Conservation (phyloP, 2,329 filamentous ascomycete genomes). For the Thelonectria discophora region DNA sequence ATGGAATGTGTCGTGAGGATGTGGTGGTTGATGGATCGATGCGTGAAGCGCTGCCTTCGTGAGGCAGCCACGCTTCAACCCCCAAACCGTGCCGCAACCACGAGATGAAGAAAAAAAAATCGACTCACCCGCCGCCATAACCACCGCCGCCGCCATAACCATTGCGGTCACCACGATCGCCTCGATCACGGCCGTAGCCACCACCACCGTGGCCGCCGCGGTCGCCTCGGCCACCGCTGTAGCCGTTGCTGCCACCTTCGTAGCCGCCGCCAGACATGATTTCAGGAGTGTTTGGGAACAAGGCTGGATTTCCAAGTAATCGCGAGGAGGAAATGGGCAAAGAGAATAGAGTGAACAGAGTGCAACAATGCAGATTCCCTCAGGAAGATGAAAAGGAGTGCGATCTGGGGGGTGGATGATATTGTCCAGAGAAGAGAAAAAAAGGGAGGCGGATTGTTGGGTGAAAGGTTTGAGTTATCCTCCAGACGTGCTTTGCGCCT, state of each 20-base stretch:
- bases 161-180: constrained; percentile 56
- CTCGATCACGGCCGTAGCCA: constrained; percentile 54
- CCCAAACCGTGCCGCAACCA: constrained; percentile 19
- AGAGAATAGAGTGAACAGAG: constrained; percentile 34
- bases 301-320: constrained; percentile 25
- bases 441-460: constrained; percentile 37
- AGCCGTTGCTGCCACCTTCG: constrained; percentile 42
- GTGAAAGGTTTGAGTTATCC: constrained; percentile 40
- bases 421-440: constrained; percentile 34
- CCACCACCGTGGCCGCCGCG: constrained; percentile 45
- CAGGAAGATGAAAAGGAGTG: constrained; percentile 43
- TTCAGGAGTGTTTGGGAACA: constrained; percentile 26
- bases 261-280: constrained; percentile 59
- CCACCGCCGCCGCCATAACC: constrained; percentile 49
- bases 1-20: constrained; percentile 13
- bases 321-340: constrained; percentile 24
- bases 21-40: constrained; percentile 24
- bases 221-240: constrained; percentile 44
- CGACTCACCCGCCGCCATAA: constrained; percentile 49
- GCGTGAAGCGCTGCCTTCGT: constrained; percentile 14
- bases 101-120: constrained; percentile 17
- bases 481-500: constrained; percentile 34
- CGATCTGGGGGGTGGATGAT: constrained; percentile 42
- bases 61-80: constrained; percentile 25
- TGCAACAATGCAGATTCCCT: constrained; percentile 34